Evolutionary conservation across 78 protist species (phyloP).

Genomic region (slime mould (Dictyostelium discoideum)): DNA sequence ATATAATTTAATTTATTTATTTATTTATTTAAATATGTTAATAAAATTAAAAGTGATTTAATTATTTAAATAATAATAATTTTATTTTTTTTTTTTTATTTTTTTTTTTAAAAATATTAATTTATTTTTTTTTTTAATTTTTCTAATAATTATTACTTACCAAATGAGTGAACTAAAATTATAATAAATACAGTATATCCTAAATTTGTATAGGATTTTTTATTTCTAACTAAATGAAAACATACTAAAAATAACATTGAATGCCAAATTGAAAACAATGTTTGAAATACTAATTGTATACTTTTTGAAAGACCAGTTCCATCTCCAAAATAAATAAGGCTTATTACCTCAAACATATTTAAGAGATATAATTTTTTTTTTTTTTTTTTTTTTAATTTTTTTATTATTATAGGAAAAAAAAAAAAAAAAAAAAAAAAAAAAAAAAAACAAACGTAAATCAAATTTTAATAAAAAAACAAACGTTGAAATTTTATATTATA

Average conservation of each 20-base stretch:
- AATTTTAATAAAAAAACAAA: too few species aligned
- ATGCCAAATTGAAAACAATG: conserved; percentile 29
- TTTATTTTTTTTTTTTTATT: too few species aligned
- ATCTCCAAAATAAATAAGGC: conserved; percentile 63
- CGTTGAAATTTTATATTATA: not conserved
- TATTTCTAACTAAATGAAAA: not conserved
- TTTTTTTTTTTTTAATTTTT: not conserved
- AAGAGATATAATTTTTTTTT: not conserved
- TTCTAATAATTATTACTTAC: not conserved
- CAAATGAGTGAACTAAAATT: conserved; percentile 30
- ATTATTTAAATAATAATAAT: too few species aligned
- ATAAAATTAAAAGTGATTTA: too few species aligned
- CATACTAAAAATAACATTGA: not conserved
- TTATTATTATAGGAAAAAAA: too few species aligned
- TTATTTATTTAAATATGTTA: too few species aligned
- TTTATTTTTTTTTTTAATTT: too few species aligned
- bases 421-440: too few species aligned
- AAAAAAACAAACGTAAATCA: too few species aligned
- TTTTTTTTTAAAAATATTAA: too few species aligned
- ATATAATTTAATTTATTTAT: too few species aligned
- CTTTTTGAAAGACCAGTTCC: conserved; percentile 25
- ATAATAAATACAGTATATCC: conserved; percentile 23
- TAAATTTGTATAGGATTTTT: not conserved
- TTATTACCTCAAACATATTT: conserved; percentile 41
- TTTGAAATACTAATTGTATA: conserved; percentile 29